Evolutionary conservation across 306 rosid genomes (phyloP), one percentile per base, ranked within the genome.

Genomic region (Cicer yamashitae): DNA sequence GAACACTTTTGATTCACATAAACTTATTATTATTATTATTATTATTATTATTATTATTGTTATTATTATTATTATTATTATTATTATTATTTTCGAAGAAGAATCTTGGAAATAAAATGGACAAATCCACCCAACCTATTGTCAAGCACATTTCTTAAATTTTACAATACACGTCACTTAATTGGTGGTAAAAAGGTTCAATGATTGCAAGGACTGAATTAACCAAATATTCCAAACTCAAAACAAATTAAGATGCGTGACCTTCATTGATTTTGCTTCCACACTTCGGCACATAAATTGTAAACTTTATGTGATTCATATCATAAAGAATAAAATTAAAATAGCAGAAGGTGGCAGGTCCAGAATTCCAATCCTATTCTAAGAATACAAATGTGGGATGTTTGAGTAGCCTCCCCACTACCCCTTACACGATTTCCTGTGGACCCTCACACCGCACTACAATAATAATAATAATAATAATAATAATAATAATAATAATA

Each of bases 211-310:
- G 54, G 15, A 57, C 18, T 46, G 50, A 10, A 41, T 6, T 37
- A 59, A 71, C 80, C 72, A 62, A 64, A 7, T 7, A 34, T 34
- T 7, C 46, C 14, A 57, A 64, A 40, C 14, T 7, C 52, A 34
- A 45, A 73, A 40, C 3, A 59, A 30, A 30, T 30, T 30, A 30
- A 75, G 79, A 75, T 71, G 63, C 82, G 87, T 83, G 71, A 76
- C 5, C 82, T 59, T 58, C 77, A 78, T 51, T 69, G 20, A 80
- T 80, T 80, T 71, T 71, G 63, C 84, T 71, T 76, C 82, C 64
- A 39, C 68, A 18, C 8, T 60, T 82, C 0, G 77, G 77, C 77
- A 51, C 47, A 61, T 38, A 20, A 13, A 63, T 34, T 20, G 9
- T 30, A 53, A 63, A 15, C 66, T 61, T 50, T 5, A 30, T 50